Evolutionary conservation across 2,329 filamentous ascomycete genomes (phyloP).

Genomic region (Helotiales sp.): DNA sequence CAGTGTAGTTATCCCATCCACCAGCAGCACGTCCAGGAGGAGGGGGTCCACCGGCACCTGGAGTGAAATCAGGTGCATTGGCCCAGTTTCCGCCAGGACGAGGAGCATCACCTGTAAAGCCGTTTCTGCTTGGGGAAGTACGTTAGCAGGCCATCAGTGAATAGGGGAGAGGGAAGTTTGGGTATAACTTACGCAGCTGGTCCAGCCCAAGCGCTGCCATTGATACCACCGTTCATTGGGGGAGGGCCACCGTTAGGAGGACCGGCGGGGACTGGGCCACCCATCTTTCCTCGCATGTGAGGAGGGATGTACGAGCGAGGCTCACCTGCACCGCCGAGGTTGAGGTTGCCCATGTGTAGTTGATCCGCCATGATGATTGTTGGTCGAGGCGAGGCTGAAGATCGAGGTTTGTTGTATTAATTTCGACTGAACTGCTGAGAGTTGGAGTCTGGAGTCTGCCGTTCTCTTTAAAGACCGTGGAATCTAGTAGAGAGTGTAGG

Average conservation of each 20-base stretch:
- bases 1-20: constrained; percentile 43
- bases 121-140: constrained; percentile 51
- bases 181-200: constrained; percentile 55
- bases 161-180: constrained; percentile 1
- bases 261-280: constrained; percentile 36
- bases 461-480: constrained; percentile 35
- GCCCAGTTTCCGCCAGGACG: constrained; percentile 41
- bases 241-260: constrained; percentile 29
- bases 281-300: constrained; percentile 72
- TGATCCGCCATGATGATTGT: constrained; percentile 75
- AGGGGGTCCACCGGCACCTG: constrained; percentile 37
- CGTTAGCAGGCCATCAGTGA: constrained; percentile 37
- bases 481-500: constrained; percentile 36
- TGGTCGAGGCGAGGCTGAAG: constrained; percentile 22
- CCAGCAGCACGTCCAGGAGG: constrained; percentile 39
- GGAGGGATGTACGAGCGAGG: constrained; percentile 82
- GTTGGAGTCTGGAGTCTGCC: neutral
- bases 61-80: constrained; percentile 46
- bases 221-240: constrained; percentile 54
- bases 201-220: constrained; percentile 65
- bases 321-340: constrained; percentile 57
- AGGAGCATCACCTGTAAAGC: constrained; percentile 47
- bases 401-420: constrained; percentile 17
- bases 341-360: constrained; percentile 80
- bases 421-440: neutral